Evolutionary conservation across 371 early-diverging fungal species (phyloP).

Genomic region (Chytridiales sp.): DNA sequence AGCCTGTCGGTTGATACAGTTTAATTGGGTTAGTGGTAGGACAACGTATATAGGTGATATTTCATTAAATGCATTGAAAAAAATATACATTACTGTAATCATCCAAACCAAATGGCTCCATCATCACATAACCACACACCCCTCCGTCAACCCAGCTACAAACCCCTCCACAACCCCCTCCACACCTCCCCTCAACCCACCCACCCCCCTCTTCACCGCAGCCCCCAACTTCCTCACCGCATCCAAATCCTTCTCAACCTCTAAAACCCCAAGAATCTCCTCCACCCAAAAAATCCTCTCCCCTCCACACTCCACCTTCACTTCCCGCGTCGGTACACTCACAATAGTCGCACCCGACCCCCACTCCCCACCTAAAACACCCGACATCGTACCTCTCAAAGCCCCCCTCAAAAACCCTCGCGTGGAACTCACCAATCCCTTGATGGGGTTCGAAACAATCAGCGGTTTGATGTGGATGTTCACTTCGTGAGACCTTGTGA

Average conservation of each 20-base stretch:
- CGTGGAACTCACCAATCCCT: conserved; percentile 5
- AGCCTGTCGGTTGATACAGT: too few relatives aligned
- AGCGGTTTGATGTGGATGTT: too few relatives aligned
- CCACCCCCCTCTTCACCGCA: conserved; percentile 10
- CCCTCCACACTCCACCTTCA: conserved; percentile 9
- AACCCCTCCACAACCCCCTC: conserved; percentile 9
- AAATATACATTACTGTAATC: too few relatives aligned
- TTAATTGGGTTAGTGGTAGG: too few relatives aligned
- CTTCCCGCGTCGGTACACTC: neutral
- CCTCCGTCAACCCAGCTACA: too few relatives aligned
- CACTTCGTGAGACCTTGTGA: too few relatives aligned
- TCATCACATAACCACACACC: too few relatives aligned
- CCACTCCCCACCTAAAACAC: conserved; percentile 19
- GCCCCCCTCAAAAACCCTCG: conserved; percentile 19
- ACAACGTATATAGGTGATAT: too few relatives aligned
- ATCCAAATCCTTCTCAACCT: conserved; percentile 23
- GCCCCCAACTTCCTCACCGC: conserved; percentile 16
- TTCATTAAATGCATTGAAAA: too few relatives aligned
- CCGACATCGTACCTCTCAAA: conserved; percentile 14
- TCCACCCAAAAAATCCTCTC: conserved; percentile 11
- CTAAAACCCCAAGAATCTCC: conserved; percentile 5
- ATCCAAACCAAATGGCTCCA: too few relatives aligned
- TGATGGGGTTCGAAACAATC: too few relatives aligned
- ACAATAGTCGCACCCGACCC: conserved; percentile 16
- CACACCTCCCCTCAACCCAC: conserved; percentile 9